Conservation (phyloP, 768 basidiomycete species). For the Termitomyces sp. region DNA sequence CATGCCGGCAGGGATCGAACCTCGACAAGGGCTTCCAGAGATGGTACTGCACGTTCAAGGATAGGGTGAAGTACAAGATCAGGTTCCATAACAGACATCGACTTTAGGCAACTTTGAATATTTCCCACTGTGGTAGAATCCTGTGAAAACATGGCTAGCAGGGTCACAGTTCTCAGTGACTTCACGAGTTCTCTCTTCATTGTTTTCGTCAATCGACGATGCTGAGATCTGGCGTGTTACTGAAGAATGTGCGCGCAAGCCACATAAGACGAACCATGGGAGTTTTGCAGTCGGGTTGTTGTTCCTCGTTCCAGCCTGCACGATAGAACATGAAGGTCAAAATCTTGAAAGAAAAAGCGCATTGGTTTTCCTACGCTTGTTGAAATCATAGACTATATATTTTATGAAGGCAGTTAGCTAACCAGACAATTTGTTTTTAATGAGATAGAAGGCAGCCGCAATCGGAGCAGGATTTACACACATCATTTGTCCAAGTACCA, state of each 20-base stretch:
- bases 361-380: constrained; percentile 48
- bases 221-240: constrained; percentile 25
- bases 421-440: neutral
- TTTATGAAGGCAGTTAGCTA: constrained; percentile 84
- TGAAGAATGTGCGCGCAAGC: neutral
- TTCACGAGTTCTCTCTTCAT: constrained; percentile 87
- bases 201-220: constrained; percentile 67
- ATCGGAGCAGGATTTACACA: constrained; percentile 24
- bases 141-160: constrained; percentile 89
- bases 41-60: constrained; percentile 78
- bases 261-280: constrained; percentile 39
- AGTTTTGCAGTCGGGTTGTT: constrained; percentile 73
- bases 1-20: constrained; percentile 29
- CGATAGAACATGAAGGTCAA: neutral
- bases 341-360: neutral
- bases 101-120: constrained; percentile 76
- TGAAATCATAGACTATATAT: constrained; percentile 78
- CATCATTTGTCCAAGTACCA: constrained; percentile 76
- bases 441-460: neutral
- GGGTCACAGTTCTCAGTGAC: constrained; percentile 70
- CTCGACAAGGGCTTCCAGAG: constrained; percentile 85
- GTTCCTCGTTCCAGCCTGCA: constrained; percentile 75
- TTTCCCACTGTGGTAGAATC: constrained; percentile 69
- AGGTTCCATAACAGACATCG: constrained; percentile 80
- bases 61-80: constrained; percentile 79